These are phyloP conservation scores for Schrenkiella parvula DNA, from an alignment of 345 rosid genomes.

Conservation along the genomic window DNA sequence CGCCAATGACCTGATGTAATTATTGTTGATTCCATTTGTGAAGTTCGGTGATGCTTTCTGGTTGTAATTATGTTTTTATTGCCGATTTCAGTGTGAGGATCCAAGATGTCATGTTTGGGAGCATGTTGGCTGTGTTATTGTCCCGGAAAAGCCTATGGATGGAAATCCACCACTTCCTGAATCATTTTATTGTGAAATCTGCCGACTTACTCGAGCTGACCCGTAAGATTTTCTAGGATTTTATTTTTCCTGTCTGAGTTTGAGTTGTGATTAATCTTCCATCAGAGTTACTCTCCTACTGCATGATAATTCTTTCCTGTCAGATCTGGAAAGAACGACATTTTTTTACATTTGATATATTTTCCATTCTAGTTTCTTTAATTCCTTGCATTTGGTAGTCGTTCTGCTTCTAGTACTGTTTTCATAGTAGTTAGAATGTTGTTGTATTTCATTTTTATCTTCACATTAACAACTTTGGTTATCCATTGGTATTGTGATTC, in stretches of 20 bases:
- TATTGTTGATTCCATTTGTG: background rate
- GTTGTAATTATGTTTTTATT: background rate
- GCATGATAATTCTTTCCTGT: background rate
- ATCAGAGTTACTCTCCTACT: background rate
- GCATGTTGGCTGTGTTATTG: conserved; percentile 70
- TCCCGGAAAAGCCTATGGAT: conserved; percentile 74
- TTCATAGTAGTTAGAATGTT: background rate
- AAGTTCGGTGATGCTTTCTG: background rate
- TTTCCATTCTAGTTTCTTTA: background rate
- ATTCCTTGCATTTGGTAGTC: background rate
- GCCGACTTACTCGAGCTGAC: conserved; percentile 90
- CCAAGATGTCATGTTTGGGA: conserved; percentile 75
- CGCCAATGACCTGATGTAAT: background rate
- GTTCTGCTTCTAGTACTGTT: background rate
- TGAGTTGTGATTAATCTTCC: conserved; percentile 1
- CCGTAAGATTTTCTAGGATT: conserved; percentile 62
- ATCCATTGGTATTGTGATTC: background rate
- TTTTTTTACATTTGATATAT: background rate
- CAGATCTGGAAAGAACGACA: background rate
- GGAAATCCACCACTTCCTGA: conserved; percentile 64
- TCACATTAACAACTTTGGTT: background rate
- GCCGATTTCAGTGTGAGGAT: conserved; percentile 69
- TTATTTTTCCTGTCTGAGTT: background rate
- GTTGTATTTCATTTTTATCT: background rate
- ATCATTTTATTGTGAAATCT: conserved; percentile 74